Evolutionary conservation across 768 basidiomycete genomes (phyloP), one percentile per base, ranked within the genome.

Genomic region (Hirschioporus abietinus): DNA sequence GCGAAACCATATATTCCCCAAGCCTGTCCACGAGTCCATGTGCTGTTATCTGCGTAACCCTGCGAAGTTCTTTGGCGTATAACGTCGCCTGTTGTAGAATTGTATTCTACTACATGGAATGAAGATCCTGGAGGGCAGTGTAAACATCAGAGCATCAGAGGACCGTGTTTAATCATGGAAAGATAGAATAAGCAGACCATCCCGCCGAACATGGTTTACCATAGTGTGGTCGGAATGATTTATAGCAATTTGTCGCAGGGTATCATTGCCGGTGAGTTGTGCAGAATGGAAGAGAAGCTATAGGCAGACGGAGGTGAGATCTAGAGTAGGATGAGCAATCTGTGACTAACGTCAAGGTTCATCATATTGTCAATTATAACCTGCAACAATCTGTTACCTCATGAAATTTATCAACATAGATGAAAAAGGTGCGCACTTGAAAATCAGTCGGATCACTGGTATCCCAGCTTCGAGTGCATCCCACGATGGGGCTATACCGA

Each of bases 281-380:
- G 80, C 84, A 7, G 85, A 84, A 6, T 80, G 80, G 72, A 86
- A 86, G n/a, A 90, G 74, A 18, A 88, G 78, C 74, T 78, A 65
- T 15, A 5, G 60, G 9, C n/a, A 23, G 35, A 26, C 30, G 52
- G 42, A 15, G 65, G 34, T 70, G 18, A 68, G 60, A 30, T 63
- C 2, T 30, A 58, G 58, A 1, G n/a, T 7, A 63, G 30, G 23
- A 1, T 23, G 23, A 58, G 24, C 34, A 36, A 58, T 17, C 6
- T 25, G 60, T 27, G 66, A 17, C 68, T 36, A 26, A 79, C 77
- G 67, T 90, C 88, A 23, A 91, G 82, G 70, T 88, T 91, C 87
- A 91, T 89, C 88, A 91, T 89, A 72, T 89, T 90, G 77, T 91
- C 89, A 60, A 90, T 89, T 73, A 91, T 89, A 63, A 90, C 88